Conservation (phyloP, 805 yeast species). For the Pichia thaimueangensis region DNA sequence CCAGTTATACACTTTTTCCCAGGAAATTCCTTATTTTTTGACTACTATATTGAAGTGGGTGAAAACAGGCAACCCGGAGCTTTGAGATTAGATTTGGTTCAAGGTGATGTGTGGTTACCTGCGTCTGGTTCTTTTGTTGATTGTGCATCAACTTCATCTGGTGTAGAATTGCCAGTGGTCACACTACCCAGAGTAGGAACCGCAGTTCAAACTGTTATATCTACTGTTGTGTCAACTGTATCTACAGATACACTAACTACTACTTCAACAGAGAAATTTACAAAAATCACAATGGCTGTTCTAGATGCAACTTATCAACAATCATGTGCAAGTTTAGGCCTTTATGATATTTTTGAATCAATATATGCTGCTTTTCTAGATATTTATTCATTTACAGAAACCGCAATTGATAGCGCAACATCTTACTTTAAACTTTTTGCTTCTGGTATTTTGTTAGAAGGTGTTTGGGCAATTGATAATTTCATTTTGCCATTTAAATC, state of each 20-base stretch:
- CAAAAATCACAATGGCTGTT: too few relatives aligned
- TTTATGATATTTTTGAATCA: slow-evolving; percentile 22
- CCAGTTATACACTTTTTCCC: slow-evolving; percentile 8
- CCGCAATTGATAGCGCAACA: slow-evolving; percentile 15
- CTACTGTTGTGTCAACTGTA: too few relatives aligned
- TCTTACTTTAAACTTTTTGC: slow-evolving; percentile 12
- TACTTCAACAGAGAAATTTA: too few relatives aligned
- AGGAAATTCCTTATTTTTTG: slow-evolving; percentile 14
- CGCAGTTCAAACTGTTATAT: too few relatives aligned
- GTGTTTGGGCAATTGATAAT: slow-evolving; percentile 23
- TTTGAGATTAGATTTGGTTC: slow-evolving; percentile 27
- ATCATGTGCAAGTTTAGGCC: slow-evolving; percentile 23
- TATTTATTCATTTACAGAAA: slow-evolving; percentile 12
- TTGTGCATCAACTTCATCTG: slow-evolving; percentile 16
- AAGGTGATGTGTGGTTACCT: slow-evolving; percentile 28
- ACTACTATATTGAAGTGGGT: slow-evolving; percentile 23
- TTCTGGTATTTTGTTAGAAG: slow-evolving; percentile 20
- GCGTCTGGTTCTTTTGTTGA: slow-evolving; percentile 18
- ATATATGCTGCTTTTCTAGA: slow-evolving; percentile 4
- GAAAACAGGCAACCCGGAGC: slow-evolving; percentile 18
- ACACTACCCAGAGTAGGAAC: too few relatives aligned
- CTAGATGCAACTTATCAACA: too few relatives aligned
- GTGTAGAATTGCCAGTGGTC: too few relatives aligned
- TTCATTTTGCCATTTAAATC: slow-evolving; percentile 13
- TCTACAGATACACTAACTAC: too few relatives aligned